phyloP scores from a whole-genome alignment of 164 flowering plant genomes.

The Saururus chinensis region DNA sequence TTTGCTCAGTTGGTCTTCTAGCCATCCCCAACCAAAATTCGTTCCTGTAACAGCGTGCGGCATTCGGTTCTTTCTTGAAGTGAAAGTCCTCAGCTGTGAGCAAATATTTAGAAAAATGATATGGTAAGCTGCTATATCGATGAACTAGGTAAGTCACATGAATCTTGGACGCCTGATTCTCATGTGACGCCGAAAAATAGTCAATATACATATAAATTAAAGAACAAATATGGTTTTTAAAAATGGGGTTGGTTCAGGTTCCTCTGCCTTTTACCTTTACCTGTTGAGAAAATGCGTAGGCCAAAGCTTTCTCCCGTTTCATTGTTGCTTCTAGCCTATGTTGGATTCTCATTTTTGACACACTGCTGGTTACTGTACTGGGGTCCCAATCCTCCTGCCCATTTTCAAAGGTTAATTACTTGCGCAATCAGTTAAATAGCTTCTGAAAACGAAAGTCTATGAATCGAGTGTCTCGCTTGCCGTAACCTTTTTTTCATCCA shows the following conservation, averaged over 20 bases:
- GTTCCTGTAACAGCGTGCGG: constrained; percentile 20
- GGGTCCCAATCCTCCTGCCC: constrained; percentile 88
- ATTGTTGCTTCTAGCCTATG: constrained; percentile 70
- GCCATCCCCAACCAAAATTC: constrained; percentile 76
- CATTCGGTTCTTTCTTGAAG: constrained; percentile 39
- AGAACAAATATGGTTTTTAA: neutral
- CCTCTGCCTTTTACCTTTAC: constrained; percentile 21
- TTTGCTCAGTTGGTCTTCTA: constrained; percentile 30
- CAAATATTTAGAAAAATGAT: no score
- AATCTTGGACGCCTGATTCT: no score
- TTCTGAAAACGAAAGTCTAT: no score
- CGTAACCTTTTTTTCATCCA: no score
- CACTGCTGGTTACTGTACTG: constrained; percentile 70
- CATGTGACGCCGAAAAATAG: no score
- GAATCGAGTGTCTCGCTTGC: no score
- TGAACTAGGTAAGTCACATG: no score
- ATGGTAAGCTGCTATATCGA: no score
- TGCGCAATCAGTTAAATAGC: no score
- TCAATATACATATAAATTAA: neutral
- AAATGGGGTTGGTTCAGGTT: no score
- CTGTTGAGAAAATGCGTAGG: constrained; percentile 91
- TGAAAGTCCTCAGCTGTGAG: constrained; percentile 53
- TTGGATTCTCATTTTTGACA: constrained; percentile 56
- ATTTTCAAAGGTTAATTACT: no score
- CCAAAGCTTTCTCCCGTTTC: constrained; percentile 80